Base-by-base conservation (phyloP, 495 filamentous ascomycete genomes). In the Hypoxylon lenormandii region DNA sequence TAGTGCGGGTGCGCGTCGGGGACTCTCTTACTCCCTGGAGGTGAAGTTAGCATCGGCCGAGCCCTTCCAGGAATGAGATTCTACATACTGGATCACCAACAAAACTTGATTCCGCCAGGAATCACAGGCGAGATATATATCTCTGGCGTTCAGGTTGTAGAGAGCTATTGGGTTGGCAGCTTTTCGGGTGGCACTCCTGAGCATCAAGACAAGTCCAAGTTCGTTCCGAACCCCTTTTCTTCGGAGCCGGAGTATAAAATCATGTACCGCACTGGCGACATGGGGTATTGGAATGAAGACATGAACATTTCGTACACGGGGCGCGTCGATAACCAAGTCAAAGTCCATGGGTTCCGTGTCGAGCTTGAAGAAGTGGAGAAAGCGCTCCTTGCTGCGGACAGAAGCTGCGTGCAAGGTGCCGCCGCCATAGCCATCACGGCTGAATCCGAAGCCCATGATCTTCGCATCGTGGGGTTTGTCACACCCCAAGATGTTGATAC, bases 231-330 rank as follows among this genome's bases (percentile, higher is more conserved):
- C 38, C 60, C 60, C 6, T 76, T 76, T 38, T 28, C 58, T 18
- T 46, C 48, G 16, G 61, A 64, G 30, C 61, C 46, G 8, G 21
- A 48, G 5, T 13, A 48, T 22, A 1, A 65, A 18, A 28, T 15
- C 13, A 75, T 78, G 75, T 78, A 77, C 48, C 54, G 60, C 40
- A 74, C 74, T 8, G 76, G 76, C 12, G 76, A 78, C 38, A 26
- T 69, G n/a, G 76, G 67, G 13, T 62, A 52, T 43, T 74, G 72
- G 69, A 66, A 49, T 21, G 61, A 65, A 50, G 15, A 48, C 10
- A 66, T 64, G 11, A 66, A 77, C 11, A 19, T 78, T 13, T 30
- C 56, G 13, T 74, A 59, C 43, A 21, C 71, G 22, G 74, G 76
- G 11, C 59, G 76, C 22, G 37, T 58, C 5, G 76, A 78, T 59